Evolutionary conservation across 2,329 filamentous ascomycete species (phyloP).

Genomic region (Pezicula neosporulosa): DNA sequence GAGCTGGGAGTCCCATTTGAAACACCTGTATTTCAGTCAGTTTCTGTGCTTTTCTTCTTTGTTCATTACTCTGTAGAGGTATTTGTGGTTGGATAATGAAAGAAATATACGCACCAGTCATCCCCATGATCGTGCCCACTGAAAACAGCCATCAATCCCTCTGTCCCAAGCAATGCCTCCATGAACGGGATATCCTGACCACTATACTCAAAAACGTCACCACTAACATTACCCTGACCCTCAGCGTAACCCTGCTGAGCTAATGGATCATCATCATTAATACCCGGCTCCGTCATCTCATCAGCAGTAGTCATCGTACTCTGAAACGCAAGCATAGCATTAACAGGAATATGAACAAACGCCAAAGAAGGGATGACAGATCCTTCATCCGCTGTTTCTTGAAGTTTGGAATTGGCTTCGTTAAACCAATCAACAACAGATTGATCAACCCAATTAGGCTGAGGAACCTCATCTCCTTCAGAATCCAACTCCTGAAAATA

Average conservation of each 20-base stretch:
- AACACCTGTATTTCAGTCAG: constrained; percentile 28
- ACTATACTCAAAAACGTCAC: constrained; percentile 3
- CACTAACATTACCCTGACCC: constrained; percentile 12
- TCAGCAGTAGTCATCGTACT: constrained; percentile 17
- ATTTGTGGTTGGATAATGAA: too few relatives aligned
- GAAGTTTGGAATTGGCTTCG: constrained; percentile 27
- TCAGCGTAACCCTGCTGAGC: constrained; percentile 32
- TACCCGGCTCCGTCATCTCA: constrained; percentile 38
- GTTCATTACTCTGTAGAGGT: too few relatives aligned
- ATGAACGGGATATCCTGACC: constrained; percentile 59
- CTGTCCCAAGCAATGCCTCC: constrained; percentile 51
- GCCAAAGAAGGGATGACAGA: constrained; percentile 43
- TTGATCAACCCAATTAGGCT: constrained; percentile 41
- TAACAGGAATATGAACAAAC: constrained; percentile 51
- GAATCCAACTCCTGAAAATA: constrained; percentile 36
- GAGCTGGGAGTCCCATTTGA: constrained; percentile 31
- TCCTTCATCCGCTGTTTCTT: constrained; percentile 21
- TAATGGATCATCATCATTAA: constrained; percentile 39
- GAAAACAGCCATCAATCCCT: constrained; percentile 55
- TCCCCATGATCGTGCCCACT: constrained; percentile 65
- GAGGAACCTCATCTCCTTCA: constrained; percentile 19
- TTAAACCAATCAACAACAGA: constrained; percentile 43
- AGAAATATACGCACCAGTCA: constrained; percentile 42
- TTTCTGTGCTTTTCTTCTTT: too few relatives aligned
- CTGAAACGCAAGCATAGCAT: constrained; percentile 38